phyloP scores from a whole-genome alignment of 768 basidiomycete species.

The Trametes coccinea region DNA sequence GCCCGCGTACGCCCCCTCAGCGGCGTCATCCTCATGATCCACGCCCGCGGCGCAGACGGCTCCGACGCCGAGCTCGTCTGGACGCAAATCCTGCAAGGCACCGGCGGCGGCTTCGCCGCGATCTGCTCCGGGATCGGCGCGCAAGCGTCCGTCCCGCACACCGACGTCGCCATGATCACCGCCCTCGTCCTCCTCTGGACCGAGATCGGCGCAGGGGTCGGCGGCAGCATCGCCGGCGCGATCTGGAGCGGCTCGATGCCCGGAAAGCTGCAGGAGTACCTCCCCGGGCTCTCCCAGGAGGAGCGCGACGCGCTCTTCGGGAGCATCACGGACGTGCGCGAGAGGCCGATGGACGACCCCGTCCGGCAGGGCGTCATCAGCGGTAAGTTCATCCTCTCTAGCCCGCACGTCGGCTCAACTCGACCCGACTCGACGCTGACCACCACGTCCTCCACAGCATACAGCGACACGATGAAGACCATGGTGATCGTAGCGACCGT shows the following conservation, averaged over 20 bases:
- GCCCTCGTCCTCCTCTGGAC: conserved; percentile 51
- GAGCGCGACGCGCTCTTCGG: conserved; percentile 52
- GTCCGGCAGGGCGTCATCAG: conserved; percentile 45
- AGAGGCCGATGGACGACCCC: conserved; percentile 52
- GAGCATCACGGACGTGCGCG: conserved; percentile 53
- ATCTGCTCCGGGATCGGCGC: conserved; percentile 45
- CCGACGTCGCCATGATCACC: conserved; percentile 41
- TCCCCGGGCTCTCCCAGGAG: conserved; percentile 48
- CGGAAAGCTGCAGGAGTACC: conserved; percentile 49
- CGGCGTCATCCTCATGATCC: conserved; percentile 33
- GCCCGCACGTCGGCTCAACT: conserved; percentile 31
- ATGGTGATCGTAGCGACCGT: conserved; percentile 38
- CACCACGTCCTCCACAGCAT: conserved; percentile 34
- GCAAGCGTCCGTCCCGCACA: conserved; percentile 50
- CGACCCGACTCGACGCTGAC: neutral
- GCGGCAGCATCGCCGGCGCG: conserved; percentile 54
- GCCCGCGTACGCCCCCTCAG: conserved; percentile 3
- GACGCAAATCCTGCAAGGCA: conserved; percentile 49
- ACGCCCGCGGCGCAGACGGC: conserved; percentile 26
- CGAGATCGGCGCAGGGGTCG: conserved; percentile 46
- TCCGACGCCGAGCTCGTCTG: conserved; percentile 41
- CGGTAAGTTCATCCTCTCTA: conserved; percentile 46
- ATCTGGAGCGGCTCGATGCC: conserved; percentile 74
- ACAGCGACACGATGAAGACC: conserved; percentile 31
- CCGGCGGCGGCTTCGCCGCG: conserved; percentile 53